Base-by-base conservation (phyloP, 805 yeast genomes). In the Zygoascus biomembranicola region DNA sequence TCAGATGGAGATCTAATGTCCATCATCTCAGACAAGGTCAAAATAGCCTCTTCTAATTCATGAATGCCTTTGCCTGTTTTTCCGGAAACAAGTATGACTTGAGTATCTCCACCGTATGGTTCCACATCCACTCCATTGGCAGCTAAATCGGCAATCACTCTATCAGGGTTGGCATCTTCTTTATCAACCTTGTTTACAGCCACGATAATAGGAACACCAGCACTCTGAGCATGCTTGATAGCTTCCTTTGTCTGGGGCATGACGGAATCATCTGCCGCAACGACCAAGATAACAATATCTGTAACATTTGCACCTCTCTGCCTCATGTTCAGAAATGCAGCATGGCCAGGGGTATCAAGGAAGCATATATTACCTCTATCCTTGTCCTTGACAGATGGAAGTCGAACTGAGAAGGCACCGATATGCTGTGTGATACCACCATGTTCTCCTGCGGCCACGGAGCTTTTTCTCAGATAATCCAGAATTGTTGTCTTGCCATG, bases 361-460 rank as follows among this genome's bases (percentile, higher is more conserved):
- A 94, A 92, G 0, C 98, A 92, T 58, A 94, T 87, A 43, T 73
- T 73, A 14, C 32, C 32, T 16, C 41, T 31, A 8, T 46, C 26
- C 10, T 32, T 18, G 18, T 46, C 49, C 66, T 84, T 85, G 62
- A 84, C 82, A 0, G 94, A 79, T 1, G 77, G 66, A 0, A 96
- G 79, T n/a, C 75, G 73, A 23, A 92, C 94, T 14, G 92, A 84
- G 62, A 94, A 94, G 0, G 99, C 98, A 67, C 99, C 99, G 54
- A 94, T 94, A 66, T 90, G 97, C 68, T 94, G 99, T 0, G 99
- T 94, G 50, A 94, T 94, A 18, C 99, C 98, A 52, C 99, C 99
- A 67, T 82, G 87, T 66, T 94, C 99, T 43, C 82, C 78, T 32
- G 81, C 80, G 0, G 85, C 98, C 8, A 94, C 81, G 0, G 90